Conservation (phyloP, 2,329 filamentous ascomycete genomes). For the Zasmidium citrigriseum region DNA sequence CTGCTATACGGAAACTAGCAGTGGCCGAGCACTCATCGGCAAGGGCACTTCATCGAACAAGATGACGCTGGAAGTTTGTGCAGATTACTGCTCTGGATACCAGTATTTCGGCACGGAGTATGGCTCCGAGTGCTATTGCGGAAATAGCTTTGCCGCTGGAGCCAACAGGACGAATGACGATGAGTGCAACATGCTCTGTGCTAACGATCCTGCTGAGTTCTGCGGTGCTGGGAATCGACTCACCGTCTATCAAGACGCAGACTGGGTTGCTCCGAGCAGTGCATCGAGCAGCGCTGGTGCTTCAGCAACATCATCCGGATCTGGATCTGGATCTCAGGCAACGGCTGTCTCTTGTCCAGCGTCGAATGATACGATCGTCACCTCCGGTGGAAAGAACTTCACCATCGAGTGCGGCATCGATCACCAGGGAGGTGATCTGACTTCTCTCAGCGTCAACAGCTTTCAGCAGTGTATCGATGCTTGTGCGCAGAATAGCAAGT, state of each 20-base stretch:
- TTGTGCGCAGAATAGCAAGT: slow-evolving; percentile 32
- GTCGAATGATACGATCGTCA: slow-evolving; percentile 27
- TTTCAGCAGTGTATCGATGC: slow-evolving; percentile 34
- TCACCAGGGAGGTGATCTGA: slow-evolving; percentile 31
- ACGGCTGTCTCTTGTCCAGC: slow-evolving; percentile 28
- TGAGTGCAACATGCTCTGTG: slow-evolving; percentile 5
- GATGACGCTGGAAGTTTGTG: slow-evolving; percentile 45
- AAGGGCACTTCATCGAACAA: slow-evolving; percentile 26
- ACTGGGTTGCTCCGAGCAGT: slow-evolving; percentile 20
- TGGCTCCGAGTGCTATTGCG: slow-evolving; percentile 25
- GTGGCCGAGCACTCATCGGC: slow-evolving; percentile 29
- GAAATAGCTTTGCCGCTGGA: slow-evolving; percentile 22
- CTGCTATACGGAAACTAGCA: slow-evolving; percentile 35
- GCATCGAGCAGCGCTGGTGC: slow-evolving; percentile 14
- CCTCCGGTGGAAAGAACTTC: slow-evolving; percentile 30
- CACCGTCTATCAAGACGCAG: slow-evolving; percentile 23
- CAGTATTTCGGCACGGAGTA: slow-evolving; percentile 40
- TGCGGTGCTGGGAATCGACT: slow-evolving; percentile 33
- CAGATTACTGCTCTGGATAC: slow-evolving; percentile 32
- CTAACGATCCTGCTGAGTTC: slow-evolving; percentile 26
- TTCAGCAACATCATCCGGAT: slow-evolving; percentile 12
- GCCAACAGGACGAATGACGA: slow-evolving; percentile 25
- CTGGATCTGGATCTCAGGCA: slow-evolving; percentile 9
- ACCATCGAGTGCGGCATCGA: slow-evolving; percentile 28
- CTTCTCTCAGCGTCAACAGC: slow-evolving; percentile 23